phyloP scores from a whole-genome alignment of 208 protist genomes.

The Lotmaria passim region DNA sequence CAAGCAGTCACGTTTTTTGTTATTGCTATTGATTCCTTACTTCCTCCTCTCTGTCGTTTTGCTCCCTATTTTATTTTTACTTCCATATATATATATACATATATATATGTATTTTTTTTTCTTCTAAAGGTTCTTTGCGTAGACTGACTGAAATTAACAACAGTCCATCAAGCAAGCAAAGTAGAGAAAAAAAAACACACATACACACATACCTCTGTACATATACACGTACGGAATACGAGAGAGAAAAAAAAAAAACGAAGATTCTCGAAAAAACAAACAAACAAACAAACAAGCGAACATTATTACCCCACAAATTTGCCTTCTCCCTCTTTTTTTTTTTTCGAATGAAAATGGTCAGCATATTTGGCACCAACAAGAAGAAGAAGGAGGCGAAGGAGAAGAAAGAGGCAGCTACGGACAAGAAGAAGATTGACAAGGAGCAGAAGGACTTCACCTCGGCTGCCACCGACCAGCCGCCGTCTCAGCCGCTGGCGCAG shows the following conservation, averaged over 20 bases:
- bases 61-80: background rate
- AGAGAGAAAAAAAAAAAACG: too few species aligned
- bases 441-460: background rate
- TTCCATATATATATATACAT: constrained; percentile 1
- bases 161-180: too few species aligned
- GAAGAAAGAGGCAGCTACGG: constrained; percentile 2
- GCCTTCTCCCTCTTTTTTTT: too few species aligned
- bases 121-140: background rate
- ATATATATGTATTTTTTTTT: constrained; percentile 7
- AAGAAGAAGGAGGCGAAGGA: constrained; percentile 14
- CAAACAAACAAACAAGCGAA: background rate
- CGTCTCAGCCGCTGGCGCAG: background rate
- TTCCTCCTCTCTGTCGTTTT: too few species aligned
- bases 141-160: too few species aligned
- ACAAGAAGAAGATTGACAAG: background rate
- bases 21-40: too few species aligned
- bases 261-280: too few species aligned
- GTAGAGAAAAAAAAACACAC: too few species aligned
- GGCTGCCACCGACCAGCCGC: background rate
- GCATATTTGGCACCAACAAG: constrained; percentile 11
- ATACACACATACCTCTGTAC: background rate
- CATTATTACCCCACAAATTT: background rate
- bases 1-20: too few species aligned
- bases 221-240: too few species aligned
- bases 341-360: constrained; percentile 17